Evolutionary conservation across 2,329 filamentous ascomycete species (phyloP).

Genomic region (Penicillium sp.): DNA sequence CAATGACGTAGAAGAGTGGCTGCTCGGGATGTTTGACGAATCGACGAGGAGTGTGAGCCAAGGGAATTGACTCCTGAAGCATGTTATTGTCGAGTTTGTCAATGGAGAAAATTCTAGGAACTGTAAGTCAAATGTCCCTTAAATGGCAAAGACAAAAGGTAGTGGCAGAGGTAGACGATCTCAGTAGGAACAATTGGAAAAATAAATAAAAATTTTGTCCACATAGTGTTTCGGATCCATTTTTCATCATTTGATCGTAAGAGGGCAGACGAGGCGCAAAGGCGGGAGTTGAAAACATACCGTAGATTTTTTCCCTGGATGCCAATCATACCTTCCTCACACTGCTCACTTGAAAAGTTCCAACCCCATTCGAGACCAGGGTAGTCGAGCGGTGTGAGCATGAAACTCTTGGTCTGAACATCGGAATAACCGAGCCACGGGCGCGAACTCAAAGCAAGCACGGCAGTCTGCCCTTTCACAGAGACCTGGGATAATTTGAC

Average conservation of each 20-base stretch:
- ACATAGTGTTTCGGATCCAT: conserved; percentile 35
- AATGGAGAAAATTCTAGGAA: conserved; percentile 73
- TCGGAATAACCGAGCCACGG: conserved; percentile 97
- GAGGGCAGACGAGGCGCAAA: background rate
- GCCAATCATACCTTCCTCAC: conserved; percentile 86
- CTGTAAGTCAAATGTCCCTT: conserved; percentile 12
- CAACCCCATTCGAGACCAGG: conserved; percentile 85
- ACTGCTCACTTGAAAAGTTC: conserved; percentile 95
- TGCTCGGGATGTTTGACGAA: conserved; percentile 83
- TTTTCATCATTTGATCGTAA: conserved; percentile 42
- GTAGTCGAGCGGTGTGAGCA: conserved; percentile 87
- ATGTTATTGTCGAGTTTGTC: conserved; percentile 80
- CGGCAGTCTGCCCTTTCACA: conserved; percentile 74
- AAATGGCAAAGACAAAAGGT: background rate
- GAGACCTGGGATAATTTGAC: conserved; percentile 89
- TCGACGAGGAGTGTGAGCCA: conserved; percentile 84
- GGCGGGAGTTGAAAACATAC: conserved; percentile 47
- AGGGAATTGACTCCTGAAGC: conserved; percentile 75
- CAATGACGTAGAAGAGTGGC: conserved; percentile 87
- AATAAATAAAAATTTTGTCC: conserved; percentile 44
- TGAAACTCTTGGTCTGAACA: conserved; percentile 76
- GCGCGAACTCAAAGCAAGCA: conserved; percentile 83
- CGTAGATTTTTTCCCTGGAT: conserved; percentile 82
- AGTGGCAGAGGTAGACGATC: conserved; percentile 20
- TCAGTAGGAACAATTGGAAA: conserved; percentile 99